A percentile compares a stretch with the other conserved stretches of the same genome.
Evolutionary conservation across 1,284 basidiomycete species (phyloP).

Genomic region (Xerocomus amazonicus): DNA sequence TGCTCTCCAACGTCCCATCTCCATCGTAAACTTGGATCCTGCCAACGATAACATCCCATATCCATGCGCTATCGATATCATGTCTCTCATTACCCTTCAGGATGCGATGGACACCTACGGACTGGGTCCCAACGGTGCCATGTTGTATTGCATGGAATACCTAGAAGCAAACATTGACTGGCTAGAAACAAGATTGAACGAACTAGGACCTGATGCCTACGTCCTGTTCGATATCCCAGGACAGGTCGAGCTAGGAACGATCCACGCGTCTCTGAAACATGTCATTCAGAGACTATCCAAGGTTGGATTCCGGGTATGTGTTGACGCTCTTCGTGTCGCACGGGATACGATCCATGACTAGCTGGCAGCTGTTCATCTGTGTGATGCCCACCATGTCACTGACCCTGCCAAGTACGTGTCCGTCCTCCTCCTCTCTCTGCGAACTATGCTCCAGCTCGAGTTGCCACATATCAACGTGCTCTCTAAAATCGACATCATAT

Average conservation of each 20-base stretch:
- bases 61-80: slow-evolving; percentile 85
- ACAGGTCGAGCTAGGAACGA: slow-evolving; percentile 96
- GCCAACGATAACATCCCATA: slow-evolving; percentile 91
- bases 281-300: slow-evolving; percentile 69
- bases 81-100: slow-evolving; percentile 82
- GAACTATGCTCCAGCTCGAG: slow-evolving; percentile 98
- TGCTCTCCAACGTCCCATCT: slow-evolving; percentile 81
- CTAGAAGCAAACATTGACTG: slow-evolving; percentile 95
- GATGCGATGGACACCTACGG: slow-evolving; percentile 86
- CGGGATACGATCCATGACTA: slow-evolving; percentile 37
- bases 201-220: slow-evolving; percentile 72
- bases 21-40: slow-evolving; percentile 94
- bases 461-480: slow-evolving; percentile 97
- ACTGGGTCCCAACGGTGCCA: slow-evolving; percentile 94
- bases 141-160: slow-evolving; percentile 98
- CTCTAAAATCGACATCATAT: slow-evolving; percentile 90
- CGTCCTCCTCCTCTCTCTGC: slow-evolving; percentile 84
- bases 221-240: slow-evolving; percentile 96
- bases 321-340: slow-evolving; percentile 4
- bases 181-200: slow-evolving; percentile 75
- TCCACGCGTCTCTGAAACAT: slow-evolving; percentile 84
- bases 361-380: slow-evolving; percentile 93
- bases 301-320: slow-evolving; percentile 79
- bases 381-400: slow-evolving; percentile 96
- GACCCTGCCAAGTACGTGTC: slow-evolving; percentile 96